A percentile compares a stretch with the other conserved stretches of the same genome.
Conservation (phyloP, 225 moss, liverwort and hornwort genomes). For the Anthoceros angustus region DNA sequence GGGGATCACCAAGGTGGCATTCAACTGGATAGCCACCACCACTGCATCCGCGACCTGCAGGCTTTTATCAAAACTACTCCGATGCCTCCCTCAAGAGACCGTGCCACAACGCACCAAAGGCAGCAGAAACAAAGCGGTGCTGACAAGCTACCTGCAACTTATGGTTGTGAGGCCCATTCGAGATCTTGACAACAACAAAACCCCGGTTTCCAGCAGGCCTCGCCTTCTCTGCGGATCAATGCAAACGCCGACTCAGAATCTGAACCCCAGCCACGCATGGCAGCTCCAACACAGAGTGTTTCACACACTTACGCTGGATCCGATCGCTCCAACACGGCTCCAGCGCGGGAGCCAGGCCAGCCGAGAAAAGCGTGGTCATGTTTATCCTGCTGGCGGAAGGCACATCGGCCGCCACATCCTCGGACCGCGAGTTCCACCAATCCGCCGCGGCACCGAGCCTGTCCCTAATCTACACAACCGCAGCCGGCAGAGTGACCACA, state of each 20-base stretch:
- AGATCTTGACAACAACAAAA: slow-evolving; percentile 36
- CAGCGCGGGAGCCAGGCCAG: slow-evolving; percentile 11
- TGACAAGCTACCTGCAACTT: slow-evolving; percentile 31
- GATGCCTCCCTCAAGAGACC: neutral
- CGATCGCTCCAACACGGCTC: slow-evolving; percentile 22
- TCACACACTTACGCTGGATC: slow-evolving; percentile 18
- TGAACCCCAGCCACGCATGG: neutral
- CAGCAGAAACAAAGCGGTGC: neutral
- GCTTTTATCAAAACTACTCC: slow-evolving; percentile 3
- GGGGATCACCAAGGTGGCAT: slow-evolving; percentile 42
- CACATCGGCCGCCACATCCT: neutral
- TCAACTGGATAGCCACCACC: slow-evolving; percentile 38
- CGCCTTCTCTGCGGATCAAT: neutral
- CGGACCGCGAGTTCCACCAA: neutral
- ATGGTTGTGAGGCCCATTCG: slow-evolving; percentile 50
- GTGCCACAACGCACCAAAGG: slow-evolving; percentile 2
- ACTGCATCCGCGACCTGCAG: slow-evolving; percentile 52
- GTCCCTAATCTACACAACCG: neutral
- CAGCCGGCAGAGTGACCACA: neutral
- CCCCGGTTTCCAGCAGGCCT: slow-evolving; percentile 25
- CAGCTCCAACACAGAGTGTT: neutral
- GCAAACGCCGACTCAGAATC: neutral
- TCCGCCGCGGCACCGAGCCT: neutral
- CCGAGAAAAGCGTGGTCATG: slow-evolving; percentile 22
- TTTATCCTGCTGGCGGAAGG: neutral